phyloP scores from a whole-genome alignment of 2,329 filamentous ascomycete genomes.

The Hortaea werneckii region DNA sequence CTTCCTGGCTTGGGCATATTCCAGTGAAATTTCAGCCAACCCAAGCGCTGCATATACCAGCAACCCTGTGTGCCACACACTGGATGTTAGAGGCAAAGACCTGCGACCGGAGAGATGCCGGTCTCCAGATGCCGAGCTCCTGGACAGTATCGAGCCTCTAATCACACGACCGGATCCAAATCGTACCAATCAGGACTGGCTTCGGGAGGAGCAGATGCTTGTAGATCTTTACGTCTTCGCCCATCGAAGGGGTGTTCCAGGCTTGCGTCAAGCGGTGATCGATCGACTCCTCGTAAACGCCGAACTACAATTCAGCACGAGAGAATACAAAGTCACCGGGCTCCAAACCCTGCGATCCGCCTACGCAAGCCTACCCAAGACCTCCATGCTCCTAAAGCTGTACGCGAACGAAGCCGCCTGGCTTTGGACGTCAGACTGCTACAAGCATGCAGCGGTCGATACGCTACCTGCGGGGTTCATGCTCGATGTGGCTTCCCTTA shows the following conservation, averaged over 20 bases:
- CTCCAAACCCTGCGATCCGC: neutral
- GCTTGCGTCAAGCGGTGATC: neutral
- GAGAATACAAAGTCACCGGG: neutral
- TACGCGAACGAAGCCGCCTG: neutral
- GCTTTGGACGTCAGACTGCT: neutral
- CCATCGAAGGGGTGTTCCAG: neutral
- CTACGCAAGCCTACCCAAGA: neutral
- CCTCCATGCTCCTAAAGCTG: neutral
- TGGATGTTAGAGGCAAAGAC: too few species aligned
- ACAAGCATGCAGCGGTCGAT: neutral
- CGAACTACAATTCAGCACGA: neutral
- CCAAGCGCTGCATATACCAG: too few species aligned
- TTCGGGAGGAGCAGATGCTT: neutral
- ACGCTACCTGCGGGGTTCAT: neutral
- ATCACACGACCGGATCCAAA: too few species aligned
- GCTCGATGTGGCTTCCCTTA: neutral
- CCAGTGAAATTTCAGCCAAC: neutral
- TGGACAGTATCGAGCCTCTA: too few species aligned
- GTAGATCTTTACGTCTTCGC: neutral
- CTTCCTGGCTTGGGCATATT: neutral
- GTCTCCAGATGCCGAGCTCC: too few species aligned
- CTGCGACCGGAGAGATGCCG: too few species aligned
- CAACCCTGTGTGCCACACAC: too few species aligned
- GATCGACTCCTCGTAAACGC: neutral
- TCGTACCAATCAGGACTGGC: neutral